A percentile compares a stretch with the other conserved stretches of the same genome.
phyloP scores from a whole-genome alignment of 805 yeast genomes.

The Saturnispora galanensis region DNA sequence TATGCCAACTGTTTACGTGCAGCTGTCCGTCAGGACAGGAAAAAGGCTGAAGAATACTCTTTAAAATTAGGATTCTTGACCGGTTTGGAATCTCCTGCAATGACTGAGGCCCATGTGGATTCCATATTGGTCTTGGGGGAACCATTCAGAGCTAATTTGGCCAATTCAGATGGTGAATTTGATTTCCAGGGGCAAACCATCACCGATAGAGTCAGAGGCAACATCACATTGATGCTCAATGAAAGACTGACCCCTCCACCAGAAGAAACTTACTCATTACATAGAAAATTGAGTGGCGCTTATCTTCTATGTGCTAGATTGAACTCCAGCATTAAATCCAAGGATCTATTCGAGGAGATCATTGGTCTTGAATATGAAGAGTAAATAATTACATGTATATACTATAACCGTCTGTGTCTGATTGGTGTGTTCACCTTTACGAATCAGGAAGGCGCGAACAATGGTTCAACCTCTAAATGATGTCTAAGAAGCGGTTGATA shows the following conservation, averaged over 20 bases:
- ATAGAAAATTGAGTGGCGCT: slow-evolving; percentile 90
- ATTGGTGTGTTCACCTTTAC: too few relatives aligned
- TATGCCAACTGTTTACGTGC: slow-evolving; percentile 68
- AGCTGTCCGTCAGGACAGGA: slow-evolving; percentile 61
- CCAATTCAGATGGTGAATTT: slow-evolving; percentile 42
- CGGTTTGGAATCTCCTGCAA: slow-evolving; percentile 77
- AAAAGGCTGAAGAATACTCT: slow-evolving; percentile 54
- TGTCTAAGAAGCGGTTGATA: too few relatives aligned
- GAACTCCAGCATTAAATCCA: slow-evolving; percentile 75
- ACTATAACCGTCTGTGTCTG: background rate
- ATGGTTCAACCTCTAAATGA: too few relatives aligned
- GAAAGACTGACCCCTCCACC: slow-evolving; percentile 96
- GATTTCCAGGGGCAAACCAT: slow-evolving; percentile 82
- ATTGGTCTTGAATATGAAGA: slow-evolving; percentile 41
- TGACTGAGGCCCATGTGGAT: slow-evolving; percentile 89
- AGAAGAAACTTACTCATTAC: slow-evolving; percentile 95
- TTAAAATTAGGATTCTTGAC: slow-evolving; percentile 77
- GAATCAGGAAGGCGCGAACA: too few relatives aligned
- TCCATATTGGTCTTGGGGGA: slow-evolving; percentile 87
- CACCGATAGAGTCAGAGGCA: slow-evolving; percentile 83
- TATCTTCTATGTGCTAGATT: slow-evolving; percentile 81
- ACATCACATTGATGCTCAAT: slow-evolving; percentile 79
- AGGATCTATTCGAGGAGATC: slow-evolving; percentile 63
- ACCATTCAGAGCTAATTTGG: slow-evolving; percentile 54
- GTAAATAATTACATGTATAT: background rate